These are phyloP conservation scores for Gardenia jasminoides DNA, from an alignment of 257 asterid species.

Conservation along the genomic window DNA sequence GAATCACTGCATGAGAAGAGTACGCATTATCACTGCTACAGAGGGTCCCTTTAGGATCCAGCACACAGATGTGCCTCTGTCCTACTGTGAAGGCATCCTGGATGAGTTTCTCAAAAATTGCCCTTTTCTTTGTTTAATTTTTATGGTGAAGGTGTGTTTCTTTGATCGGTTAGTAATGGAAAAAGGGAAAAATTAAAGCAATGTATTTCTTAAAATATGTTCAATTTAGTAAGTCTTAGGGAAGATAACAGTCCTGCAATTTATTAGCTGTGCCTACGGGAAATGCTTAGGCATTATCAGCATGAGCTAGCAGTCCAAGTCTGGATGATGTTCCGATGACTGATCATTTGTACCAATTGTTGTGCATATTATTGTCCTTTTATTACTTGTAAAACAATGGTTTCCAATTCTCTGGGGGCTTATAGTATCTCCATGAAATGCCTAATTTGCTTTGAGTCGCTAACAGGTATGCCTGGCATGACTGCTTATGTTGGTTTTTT, in stretches of 20 bases:
- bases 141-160: neutral
- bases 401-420: too few relatives aligned
- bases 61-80: slow-evolving; percentile 39
- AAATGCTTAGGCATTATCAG: too few relatives aligned
- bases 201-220: neutral
- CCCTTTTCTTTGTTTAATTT: too few relatives aligned
- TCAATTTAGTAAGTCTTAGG: too few relatives aligned
- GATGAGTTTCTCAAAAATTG: slow-evolving; percentile 22
- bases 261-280: too few relatives aligned
- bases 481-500: slow-evolving; percentile 38
- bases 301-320: too few relatives aligned
- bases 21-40: slow-evolving; percentile 35
- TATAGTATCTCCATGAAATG: too few relatives aligned
- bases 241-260: too few relatives aligned
- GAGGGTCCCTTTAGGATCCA: slow-evolving; percentile 35
- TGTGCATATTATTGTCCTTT: too few relatives aligned
- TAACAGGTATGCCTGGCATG: slow-evolving; percentile 30
- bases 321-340: too few relatives aligned
- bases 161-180: neutral
- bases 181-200: neutral
- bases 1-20: slow-evolving; percentile 59
- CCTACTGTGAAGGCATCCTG: slow-evolving; percentile 44
- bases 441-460: neutral
- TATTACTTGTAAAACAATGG: too few relatives aligned
- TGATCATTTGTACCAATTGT: too few relatives aligned